phyloP scores from a whole-genome alignment of 2,329 filamentous ascomycete species.

The Colletotrichum sp. region DNA sequence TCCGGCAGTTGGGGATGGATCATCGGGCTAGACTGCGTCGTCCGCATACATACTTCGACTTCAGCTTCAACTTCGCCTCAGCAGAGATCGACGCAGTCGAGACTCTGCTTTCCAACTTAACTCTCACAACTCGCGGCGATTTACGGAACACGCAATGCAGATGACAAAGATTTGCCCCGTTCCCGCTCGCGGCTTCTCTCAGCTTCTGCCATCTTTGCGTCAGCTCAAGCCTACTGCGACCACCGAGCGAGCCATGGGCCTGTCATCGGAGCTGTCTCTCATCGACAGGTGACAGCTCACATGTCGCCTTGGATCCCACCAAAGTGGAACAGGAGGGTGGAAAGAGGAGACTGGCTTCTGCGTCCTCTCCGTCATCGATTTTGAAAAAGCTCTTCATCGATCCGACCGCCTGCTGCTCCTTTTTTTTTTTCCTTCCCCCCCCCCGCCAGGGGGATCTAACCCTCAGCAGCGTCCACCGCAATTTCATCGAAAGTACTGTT shows the following conservation, averaged over 20 bases:
- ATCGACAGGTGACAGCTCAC: slow-evolving; percentile 10
- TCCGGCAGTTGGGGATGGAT: not conserved
- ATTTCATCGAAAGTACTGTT: not conserved
- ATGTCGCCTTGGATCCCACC: not conserved
- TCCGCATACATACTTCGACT: not conserved
- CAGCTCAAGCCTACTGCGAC: not conserved
- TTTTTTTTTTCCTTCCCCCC: not conserved
- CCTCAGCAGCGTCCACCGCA: not conserved
- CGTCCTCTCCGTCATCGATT: not conserved
- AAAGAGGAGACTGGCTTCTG: not conserved
- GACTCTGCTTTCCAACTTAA: not conserved
- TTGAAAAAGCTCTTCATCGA: not conserved
- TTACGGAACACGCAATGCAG: not conserved
- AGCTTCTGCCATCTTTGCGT: not conserved
- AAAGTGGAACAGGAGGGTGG: not conserved
- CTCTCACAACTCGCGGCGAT: not conserved
- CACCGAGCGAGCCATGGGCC: not conserved
- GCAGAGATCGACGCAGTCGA: not conserved
- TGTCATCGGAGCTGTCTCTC: not conserved
- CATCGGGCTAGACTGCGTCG: not conserved
- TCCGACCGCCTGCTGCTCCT: not conserved
- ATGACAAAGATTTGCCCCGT: not conserved
- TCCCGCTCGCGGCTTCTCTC: not conserved
- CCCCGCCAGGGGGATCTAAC: not conserved
- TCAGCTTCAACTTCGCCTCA: not conserved